A percentile compares a stretch with the other conserved stretches of the same genome.
Evolutionary conservation across 192 early-diverging fungal species (phyloP).

Genomic region (Phlyctochytrium arcticum): DNA sequence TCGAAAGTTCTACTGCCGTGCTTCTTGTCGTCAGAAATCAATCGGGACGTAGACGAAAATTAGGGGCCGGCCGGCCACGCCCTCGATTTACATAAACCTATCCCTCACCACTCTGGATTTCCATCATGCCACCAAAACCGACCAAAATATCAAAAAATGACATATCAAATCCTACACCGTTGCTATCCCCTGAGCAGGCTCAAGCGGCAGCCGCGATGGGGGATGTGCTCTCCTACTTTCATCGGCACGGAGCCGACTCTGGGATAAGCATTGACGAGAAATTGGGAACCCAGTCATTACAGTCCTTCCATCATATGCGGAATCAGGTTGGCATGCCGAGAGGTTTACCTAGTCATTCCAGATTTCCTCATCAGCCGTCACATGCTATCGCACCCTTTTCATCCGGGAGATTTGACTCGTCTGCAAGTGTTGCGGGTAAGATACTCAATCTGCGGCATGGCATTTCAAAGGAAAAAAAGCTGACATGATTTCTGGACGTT

Average conservation of each 20-base stretch:
- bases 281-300: no score
- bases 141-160: slow-evolving; percentile 26
- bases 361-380: neutral
- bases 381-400: slow-evolving; percentile 11
- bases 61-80: no score
- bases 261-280: neutral
- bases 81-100: no score
- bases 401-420: slow-evolving; percentile 6
- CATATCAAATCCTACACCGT: slow-evolving; percentile 29
- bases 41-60: neutral
- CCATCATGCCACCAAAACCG: slow-evolving; percentile 4
- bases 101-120: no score
- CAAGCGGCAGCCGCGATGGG: slow-evolving; percentile 11
- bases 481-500: neutral
- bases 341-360: no score
- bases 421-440: slow-evolving; percentile 14
- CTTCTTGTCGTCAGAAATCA: neutral
- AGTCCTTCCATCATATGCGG: no score
- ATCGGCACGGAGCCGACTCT: neutral
- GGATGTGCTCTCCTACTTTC: neutral
- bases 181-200: slow-evolving; percentile 17
- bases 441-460: no score
- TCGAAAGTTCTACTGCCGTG: neutral
- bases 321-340: no score
- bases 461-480: no score